Evolutionary conservation across 192 early-diverging fungal species (phyloP), one percentile per base, ranked within the genome.

Genomic region (Thoreauomyces humboldtii): DNA sequence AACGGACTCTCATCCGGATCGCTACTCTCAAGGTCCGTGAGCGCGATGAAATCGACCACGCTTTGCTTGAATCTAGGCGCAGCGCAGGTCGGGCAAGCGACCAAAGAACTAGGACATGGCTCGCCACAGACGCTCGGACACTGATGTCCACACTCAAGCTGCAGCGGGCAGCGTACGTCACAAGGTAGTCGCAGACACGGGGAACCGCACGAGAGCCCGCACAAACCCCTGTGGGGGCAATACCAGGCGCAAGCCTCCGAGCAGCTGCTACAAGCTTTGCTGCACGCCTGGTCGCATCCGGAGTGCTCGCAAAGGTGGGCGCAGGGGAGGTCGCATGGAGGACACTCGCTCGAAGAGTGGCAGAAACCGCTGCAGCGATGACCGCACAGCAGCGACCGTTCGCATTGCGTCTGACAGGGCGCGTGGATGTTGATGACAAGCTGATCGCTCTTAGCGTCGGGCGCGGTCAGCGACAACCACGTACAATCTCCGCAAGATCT

Each of bases 181-280:
- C 85, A 87, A 0, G 85, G 85, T n/a, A 86, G 69, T 34, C 81
- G 73, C 29, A 61, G 59, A 31, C 85, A 87, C 7, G 85, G 85
- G 4, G 71, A 75, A 22, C 82, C 85, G 33, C 85, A 86, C 12
- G 73, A 70, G 35, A 83, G 54, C 0, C 42, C 22, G 65, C 85
- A 86, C 3, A 17, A 14, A 0, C 75, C 79, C 5, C 31, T 45
- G 48, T 86, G 85, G 22, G 59, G 27, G 53, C 85, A 86, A 3
- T 38, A n/a, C 85, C 85, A 86, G 0, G 46, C 50, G 45, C 85
- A 86, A 0, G 4, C 28, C 34, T 73, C 68, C 29, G 73, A 53
- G 62, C 85, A 86, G 11, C 73, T 69, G 12, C 61, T 35, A 63
- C 82, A 85, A 1, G 70, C 29, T 1, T 61, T 44, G 22, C 65